Evolutionary conservation across 352 stramenopile species (phyloP), one percentile per base, ranked within the genome.

Genomic region (Globisporangium middletonii): DNA sequence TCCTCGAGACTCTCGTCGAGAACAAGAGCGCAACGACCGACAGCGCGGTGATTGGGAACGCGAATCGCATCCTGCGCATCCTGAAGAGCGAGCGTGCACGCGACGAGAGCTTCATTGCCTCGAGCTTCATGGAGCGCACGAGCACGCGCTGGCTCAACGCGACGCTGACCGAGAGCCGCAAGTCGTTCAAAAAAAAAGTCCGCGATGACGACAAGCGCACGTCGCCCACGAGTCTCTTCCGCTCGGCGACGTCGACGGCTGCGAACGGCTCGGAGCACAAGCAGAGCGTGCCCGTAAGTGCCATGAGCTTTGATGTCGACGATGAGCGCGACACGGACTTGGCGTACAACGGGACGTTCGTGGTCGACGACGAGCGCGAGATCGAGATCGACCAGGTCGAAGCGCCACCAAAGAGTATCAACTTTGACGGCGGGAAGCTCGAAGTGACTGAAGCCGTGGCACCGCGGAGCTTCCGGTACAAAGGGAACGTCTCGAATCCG

Each of bases 51-150:
- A 52, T 90, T 8, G 89, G 79, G 16, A 92, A 92, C 42, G 71
- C 79, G 2, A 89, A 92, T 45, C 80, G 83, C 15, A 79, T 92
- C 2, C 49, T 92, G 41, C 78, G 83, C 2, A 89, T 92, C 33
- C 71, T 88, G 46, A 74, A 86, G 50, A 64, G 77, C 8, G 79
- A 92, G 65, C 67, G 73, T 12, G 68, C 68, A 2, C 78, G 79
- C 19, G 79, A 86, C 47, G 65, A 68, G 2, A 83, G 50, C 55
- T 74, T 53, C 69, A 75, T 50, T 69, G 68, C 11, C 67, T 79
- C 60, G 37, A 88, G 68, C 16, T 87, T 92, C 26, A 79, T 89
- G 59, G 77, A 83, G 44, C 71, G 79, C n/a, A 64, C 65, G 42
- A 79, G 71, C 46, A 59, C 64, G 9, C 67, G 65, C 12, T 92